A percentile compares a stretch with the other conserved stretches of the same genome.
These are phyloP conservation scores for Xylariomycetidae sp. DNA, from an alignment of 2,329 filamentous ascomycete genomes.

Conservation along the genomic window DNA sequence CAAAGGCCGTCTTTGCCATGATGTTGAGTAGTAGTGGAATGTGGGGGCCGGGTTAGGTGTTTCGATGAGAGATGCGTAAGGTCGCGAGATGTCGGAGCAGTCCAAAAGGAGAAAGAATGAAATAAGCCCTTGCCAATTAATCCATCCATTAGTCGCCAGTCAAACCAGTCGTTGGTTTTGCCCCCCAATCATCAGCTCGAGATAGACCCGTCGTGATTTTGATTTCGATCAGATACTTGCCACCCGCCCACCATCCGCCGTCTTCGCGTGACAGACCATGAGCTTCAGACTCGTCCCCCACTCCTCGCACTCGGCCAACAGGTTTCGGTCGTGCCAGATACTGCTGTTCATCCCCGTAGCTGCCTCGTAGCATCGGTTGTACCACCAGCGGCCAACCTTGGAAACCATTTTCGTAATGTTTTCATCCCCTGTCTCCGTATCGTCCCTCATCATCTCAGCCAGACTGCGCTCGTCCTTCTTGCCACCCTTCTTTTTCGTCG, in stretches of 20 bases:
- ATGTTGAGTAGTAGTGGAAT: no score
- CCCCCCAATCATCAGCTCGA: no score
- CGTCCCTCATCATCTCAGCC: conserved; percentile 69
- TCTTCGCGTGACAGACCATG: conserved; percentile 85
- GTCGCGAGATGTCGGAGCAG: no score
- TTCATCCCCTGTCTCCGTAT: conserved; percentile 68
- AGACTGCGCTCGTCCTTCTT: conserved; percentile 51
- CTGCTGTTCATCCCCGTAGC: conserved; percentile 52
- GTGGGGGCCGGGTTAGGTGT: no score
- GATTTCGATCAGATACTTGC: conserved; percentile 39
- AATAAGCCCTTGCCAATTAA: no score
- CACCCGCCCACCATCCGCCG: conserved; percentile 53
- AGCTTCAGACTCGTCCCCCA: conserved; percentile 84
- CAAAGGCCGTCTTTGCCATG: no score
- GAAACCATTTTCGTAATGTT: conserved; percentile 90
- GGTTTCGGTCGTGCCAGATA: conserved; percentile 72
- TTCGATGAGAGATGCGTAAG: no score
- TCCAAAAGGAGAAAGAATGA: no score
- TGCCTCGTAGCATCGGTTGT: conserved; percentile 83
- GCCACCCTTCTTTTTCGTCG: conserved; percentile 18
- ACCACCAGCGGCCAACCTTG: conserved; percentile 94
- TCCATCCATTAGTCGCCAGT: no score
- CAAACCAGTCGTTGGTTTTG: no score
- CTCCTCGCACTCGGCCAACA: conserved; percentile 82
- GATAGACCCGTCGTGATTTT: no score